phyloP scores from a whole-genome alignment of 306 rosid genomes.

The Pyrus pyrifolia region DNA sequence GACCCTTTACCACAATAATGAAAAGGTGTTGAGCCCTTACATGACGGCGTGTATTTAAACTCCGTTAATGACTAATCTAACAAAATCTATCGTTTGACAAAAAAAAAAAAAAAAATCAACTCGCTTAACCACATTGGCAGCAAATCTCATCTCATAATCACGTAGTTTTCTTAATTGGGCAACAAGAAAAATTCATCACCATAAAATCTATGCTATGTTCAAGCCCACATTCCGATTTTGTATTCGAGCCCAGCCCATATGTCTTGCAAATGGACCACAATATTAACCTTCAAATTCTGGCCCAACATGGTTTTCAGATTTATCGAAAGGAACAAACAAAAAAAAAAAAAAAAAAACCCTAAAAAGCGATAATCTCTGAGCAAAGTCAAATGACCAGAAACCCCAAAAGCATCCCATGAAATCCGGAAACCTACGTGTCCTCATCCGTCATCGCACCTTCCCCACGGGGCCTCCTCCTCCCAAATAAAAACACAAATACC shows the following conservation, averaged over 20 bases:
- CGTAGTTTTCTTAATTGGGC: neutral
- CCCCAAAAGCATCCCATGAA: neutral
- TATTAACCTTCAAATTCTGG: neutral
- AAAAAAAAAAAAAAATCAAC: too few relatives aligned
- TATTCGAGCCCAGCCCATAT: neutral
- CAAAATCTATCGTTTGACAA: too few relatives aligned
- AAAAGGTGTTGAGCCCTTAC: rapidly evolving
- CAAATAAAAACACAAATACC: neutral
- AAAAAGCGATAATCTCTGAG: neutral
- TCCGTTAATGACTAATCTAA: too few relatives aligned
- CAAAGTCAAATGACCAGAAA: neutral
- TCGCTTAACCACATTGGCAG: too few relatives aligned
- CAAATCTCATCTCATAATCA: neutral
- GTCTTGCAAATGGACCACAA: neutral
- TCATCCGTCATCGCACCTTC: slow-evolving; percentile 23
- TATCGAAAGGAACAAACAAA: neutral
- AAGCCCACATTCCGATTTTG: neutral
- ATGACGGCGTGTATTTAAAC: too few relatives aligned
- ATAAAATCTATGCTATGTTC: neutral
- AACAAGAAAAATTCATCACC: neutral
- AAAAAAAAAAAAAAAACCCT: neutral
- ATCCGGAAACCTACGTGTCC: slow-evolving; percentile 5
- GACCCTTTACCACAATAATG: too few relatives aligned
- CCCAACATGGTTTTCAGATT: neutral
- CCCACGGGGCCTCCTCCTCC: neutral